Percentiles rank a stretch among this genome's conserved stretches.
These are phyloP conservation scores for Fusarium protoensiforme DNA, from an alignment of 2,329 filamentous ascomycete species.

Conservation along the genomic window DNA sequence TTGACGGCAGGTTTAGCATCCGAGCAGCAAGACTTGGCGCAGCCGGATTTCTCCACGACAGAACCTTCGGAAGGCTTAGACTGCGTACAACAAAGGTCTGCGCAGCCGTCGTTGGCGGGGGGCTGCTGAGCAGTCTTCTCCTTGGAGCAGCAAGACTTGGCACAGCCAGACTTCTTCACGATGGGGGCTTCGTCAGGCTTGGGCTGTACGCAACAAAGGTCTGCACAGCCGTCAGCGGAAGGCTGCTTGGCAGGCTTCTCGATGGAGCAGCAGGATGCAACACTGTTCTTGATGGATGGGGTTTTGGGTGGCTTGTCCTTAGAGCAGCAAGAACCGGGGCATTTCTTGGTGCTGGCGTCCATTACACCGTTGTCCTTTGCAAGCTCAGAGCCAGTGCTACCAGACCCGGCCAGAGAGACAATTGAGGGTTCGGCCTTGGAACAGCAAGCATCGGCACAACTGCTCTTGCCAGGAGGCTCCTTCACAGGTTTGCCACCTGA, in stretches of 20 bases:
- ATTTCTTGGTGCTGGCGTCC: not conserved
- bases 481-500: not conserved
- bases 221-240: not conserved
- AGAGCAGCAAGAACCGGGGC: slow-evolving; percentile 15
- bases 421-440: not conserved
- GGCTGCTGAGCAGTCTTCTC: not conserved
- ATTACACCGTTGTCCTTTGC: not conserved
- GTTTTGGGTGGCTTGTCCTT: not conserved
- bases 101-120: not conserved
- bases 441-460: not conserved
- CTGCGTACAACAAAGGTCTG: not conserved
- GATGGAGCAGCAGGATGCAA: not conserved
- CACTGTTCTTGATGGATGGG: not conserved
- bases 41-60: not conserved
- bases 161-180: not conserved
- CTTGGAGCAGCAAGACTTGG: not conserved
- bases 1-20: not conserved
- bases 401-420: not conserved
- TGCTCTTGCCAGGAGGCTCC: not conserved
- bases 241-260: not conserved
- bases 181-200: not conserved
- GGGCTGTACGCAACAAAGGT: not conserved
- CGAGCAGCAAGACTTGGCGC: not conserved
- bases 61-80: not conserved
- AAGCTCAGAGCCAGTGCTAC: not conserved